Conservation (phyloP, 352 stramenopile species). For the Pythium myriotylum region DNA sequence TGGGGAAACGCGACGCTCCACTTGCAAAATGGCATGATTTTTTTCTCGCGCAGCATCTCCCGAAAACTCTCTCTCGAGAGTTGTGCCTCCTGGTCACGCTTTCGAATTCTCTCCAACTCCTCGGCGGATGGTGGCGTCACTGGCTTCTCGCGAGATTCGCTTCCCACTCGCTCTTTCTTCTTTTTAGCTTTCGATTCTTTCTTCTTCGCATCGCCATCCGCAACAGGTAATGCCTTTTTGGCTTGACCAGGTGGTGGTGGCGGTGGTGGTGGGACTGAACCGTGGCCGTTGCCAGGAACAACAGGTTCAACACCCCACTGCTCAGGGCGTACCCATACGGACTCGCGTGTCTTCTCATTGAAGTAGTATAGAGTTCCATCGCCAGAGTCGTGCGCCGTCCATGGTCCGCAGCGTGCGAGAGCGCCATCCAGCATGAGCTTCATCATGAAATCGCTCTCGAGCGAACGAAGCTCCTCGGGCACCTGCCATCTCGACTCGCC, state of each 20-base stretch:
- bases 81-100: constrained; percentile 45
- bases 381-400: constrained; percentile 71
- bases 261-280: constrained; percentile 15
- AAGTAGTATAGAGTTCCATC: constrained; percentile 84
- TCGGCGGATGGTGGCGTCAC: constrained; percentile 29
- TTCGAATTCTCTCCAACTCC: constrained; percentile 36
- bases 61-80: constrained; percentile 56
- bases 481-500: constrained; percentile 59
- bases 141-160: constrained; percentile 7
- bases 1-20: constrained; percentile 80
- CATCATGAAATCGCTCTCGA: constrained; percentile 84
- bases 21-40: constrained; percentile 84
- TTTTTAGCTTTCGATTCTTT: constrained; percentile 22
- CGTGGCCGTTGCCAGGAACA: constrained; percentile 13
- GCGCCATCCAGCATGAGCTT: constrained; percentile 80
- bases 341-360: constrained; percentile 66
- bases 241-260: constrained; percentile 26
- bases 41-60: constrained; percentile 79
- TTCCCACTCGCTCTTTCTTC: constrained; percentile 12
- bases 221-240: constrained; percentile 9
- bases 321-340: constrained; percentile 67
- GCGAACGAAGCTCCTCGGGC: constrained; percentile 45
- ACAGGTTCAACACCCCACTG: constrained; percentile 51
- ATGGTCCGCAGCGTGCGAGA: constrained; percentile 61
- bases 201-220: constrained; percentile 11